Evolutionary conservation across 345 rosid species (phyloP).

Genomic region (Euclidium syriacum): DNA sequence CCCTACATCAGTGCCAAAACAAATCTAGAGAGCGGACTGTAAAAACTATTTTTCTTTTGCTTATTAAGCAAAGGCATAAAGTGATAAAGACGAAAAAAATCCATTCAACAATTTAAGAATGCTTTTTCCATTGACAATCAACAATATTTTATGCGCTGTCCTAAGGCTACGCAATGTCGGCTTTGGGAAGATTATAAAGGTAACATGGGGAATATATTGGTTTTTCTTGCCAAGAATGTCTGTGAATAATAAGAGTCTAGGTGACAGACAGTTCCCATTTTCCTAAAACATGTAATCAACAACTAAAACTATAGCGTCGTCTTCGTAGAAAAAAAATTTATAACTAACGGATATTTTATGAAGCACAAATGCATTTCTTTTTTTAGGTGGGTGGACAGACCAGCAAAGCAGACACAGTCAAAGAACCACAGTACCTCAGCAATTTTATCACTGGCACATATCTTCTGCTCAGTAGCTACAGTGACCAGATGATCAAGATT

Average conservation of each 20-base stretch:
- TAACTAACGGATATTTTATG: neutral
- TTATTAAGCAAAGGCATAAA: neutral
- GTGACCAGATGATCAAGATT: conserved; percentile 52
- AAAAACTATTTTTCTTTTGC: neutral
- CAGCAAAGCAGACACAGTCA: conserved; percentile 1
- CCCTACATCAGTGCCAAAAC: neutral
- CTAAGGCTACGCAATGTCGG: neutral
- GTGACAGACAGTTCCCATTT: neutral
- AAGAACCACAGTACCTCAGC: conserved; percentile 54
- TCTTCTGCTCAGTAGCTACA: conserved; percentile 51
- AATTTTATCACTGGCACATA: conserved; percentile 49
- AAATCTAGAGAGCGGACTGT: neutral
- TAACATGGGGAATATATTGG: neutral
- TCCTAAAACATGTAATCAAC: neutral
- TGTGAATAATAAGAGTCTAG: neutral
- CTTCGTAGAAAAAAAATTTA: neutral
- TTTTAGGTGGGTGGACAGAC: conserved; percentile 2
- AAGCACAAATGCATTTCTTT: neutral
- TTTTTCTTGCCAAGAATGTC: neutral
- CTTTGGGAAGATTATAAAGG: neutral
- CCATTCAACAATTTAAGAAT: neutral
- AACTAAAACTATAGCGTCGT: neutral
- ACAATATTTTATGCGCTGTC: neutral
- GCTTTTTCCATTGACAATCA: neutral
- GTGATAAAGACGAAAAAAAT: neutral